phyloP scores from a whole-genome alignment of 2,329 filamentous ascomycete species.

The Salinomyces thailandicus region DNA sequence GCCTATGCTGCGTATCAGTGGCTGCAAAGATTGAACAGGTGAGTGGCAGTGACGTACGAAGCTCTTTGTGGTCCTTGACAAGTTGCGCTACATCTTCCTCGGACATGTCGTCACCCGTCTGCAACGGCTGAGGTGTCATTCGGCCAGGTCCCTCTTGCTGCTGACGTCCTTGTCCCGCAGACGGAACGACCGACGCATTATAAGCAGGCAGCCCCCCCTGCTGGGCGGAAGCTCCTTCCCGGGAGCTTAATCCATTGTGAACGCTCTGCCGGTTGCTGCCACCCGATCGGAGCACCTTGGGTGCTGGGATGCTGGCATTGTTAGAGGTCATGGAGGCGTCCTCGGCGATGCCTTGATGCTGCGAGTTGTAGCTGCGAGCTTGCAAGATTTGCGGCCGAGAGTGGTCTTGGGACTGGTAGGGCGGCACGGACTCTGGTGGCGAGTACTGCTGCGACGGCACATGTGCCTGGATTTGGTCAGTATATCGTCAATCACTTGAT shows the following conservation, averaged over 20 bases:
- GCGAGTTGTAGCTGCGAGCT: conserved; percentile 21
- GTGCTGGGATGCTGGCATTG: conserved; percentile 20
- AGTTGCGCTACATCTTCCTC: conserved; percentile 39
- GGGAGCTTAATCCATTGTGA: conserved; percentile 21
- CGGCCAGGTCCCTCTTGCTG: conserved; percentile 11
- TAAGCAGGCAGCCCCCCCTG: conserved; percentile 28
- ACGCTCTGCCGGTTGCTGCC: conserved; percentile 25
- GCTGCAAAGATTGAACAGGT: background rate
- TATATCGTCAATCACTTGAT: conserved; percentile 5
- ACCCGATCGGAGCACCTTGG: conserved; percentile 16
- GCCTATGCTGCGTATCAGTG: conserved; percentile 43
- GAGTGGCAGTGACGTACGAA: conserved; percentile 30
- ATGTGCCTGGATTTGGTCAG: conserved; percentile 3
- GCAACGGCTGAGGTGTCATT: conserved; percentile 36
- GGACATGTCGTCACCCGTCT: conserved; percentile 32
- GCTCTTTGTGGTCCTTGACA: conserved; percentile 40
- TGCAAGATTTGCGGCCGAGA: conserved; percentile 14
- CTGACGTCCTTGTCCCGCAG: conserved; percentile 35
- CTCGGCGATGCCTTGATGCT: conserved; percentile 13
- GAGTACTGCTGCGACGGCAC: conserved; percentile 12
- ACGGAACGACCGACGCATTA: conserved; percentile 36
- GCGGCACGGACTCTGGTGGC: conserved; percentile 14
- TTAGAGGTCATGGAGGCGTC: conserved; percentile 23
- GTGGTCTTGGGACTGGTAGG: conserved; percentile 8
- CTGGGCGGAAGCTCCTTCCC: conserved; percentile 17